Base-by-base conservation (phyloP, 768 basidiomycete species). In the Arthromyces matolae region DNA sequence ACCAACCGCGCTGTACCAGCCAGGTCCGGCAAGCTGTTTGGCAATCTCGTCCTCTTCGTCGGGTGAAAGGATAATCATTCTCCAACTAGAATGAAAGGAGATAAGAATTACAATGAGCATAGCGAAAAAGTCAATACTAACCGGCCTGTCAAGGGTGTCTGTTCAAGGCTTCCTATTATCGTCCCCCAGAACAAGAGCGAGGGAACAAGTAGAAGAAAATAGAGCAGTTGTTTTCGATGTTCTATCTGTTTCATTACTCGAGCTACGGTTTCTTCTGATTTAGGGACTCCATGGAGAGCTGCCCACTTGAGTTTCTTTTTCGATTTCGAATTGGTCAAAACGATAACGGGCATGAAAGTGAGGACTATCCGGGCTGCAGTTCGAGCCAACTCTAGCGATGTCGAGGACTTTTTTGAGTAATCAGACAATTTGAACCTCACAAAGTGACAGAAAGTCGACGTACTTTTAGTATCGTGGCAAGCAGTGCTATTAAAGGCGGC, bases 11-110 rank as follows among this genome's bases (percentile, higher is more conserved):
- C 76, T 71, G 65, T 87, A 91, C 93, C 93, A 97, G 37, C 90
- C 91, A 18, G 79, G 68, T 13, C 91, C 93, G 16, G 82, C 81
- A 8, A 97, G 78, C 59, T 89, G 85, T 3, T 71, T 66, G n/a
- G 91, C 83, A 33, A 97, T 89, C 24, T 83, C 82, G 43, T 93
- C 90, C 61, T 97, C 93, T 67, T 96, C 93, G 55, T 92, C 88
- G 2, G 93, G 93, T 3, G 91, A 93, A 13, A 96, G 76, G 8
- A 94, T 72, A 51, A 96, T 94, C 56, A 93, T 65, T 44, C 93
- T 78, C 86, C 87, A 89, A 59, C 92, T 91, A n/a, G 45, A 22
- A 47, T 55, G 35, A 45, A 37, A 5, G 47, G 37, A 22, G 39
- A 37, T 43, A 29, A 16, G 29, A 3, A 16, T 46, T 37, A 29